Conservation (phyloP, 176 grass and related monocot species). For the Hordeum marinum region DNA sequence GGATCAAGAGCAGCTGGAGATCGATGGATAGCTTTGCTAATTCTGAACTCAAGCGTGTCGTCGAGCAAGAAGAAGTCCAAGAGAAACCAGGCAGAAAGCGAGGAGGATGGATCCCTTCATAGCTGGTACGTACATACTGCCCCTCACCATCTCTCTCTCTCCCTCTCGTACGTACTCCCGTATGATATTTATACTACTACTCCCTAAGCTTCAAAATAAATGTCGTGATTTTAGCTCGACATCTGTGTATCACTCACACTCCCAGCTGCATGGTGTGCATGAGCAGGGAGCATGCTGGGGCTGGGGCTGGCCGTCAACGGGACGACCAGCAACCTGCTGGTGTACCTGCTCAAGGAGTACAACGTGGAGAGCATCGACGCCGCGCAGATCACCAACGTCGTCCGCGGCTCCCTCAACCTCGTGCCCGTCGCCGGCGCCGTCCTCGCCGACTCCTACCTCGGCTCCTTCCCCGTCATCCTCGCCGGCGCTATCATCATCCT, state of each 20-base stretch:
- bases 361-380: slow-evolving; percentile 64
- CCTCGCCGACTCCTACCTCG: slow-evolving; percentile 64
- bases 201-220: too few species aligned
- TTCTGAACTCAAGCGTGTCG: background rate
- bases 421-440: slow-evolving; percentile 52
- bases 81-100: background rate
- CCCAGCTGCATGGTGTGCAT: too few species aligned
- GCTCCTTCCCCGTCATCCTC: slow-evolving; percentile 50
- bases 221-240: too few species aligned
- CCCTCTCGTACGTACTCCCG: too few species aligned
- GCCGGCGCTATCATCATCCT: slow-evolving; percentile 29
- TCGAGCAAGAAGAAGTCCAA: background rate
- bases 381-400: slow-evolving; percentile 57
- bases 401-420: slow-evolving; percentile 38
- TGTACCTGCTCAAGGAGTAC: slow-evolving; percentile 62
- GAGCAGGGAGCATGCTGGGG: slow-evolving; percentile 11
- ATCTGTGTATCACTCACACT: background rate
- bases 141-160: too few species aligned
- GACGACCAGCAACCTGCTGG: slow-evolving; percentile 45
- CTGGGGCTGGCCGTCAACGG: slow-evolving; percentile 3
- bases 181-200: too few species aligned
- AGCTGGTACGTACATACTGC: slow-evolving; percentile 12
- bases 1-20: background rate
- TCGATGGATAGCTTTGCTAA: background rate
- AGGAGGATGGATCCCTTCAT: slow-evolving; percentile 78